phyloP scores from a whole-genome alignment of 2,329 filamentous ascomycete species.

The Ophiostoma sp. region DNA sequence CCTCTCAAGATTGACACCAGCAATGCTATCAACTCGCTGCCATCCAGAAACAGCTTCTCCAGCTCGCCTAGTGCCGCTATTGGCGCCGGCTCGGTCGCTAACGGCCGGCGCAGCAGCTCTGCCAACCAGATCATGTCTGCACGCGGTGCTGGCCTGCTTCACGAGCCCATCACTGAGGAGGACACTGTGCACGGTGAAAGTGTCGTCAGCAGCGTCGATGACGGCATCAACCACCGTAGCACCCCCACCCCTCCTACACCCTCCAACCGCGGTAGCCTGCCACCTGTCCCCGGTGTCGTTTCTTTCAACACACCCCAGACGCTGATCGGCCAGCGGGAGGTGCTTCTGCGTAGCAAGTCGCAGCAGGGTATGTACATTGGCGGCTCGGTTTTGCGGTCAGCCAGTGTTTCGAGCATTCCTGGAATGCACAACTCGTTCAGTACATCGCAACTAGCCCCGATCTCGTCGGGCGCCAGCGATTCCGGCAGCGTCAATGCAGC shows the following conservation, averaged over 20 bases:
- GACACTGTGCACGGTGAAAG: slow-evolving; percentile 26
- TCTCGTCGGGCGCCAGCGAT: slow-evolving; percentile 18
- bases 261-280: slow-evolving; percentile 27
- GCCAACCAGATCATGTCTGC: slow-evolving; percentile 25
- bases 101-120: slow-evolving; percentile 29
- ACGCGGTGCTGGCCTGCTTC: slow-evolving; percentile 31
- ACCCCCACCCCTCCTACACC: neutral
- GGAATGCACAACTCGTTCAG: slow-evolving; percentile 13
- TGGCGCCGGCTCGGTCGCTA: slow-evolving; percentile 19
- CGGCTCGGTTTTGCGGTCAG: slow-evolving; percentile 24
- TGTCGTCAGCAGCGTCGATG: neutral
- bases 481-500: slow-evolving; percentile 14
- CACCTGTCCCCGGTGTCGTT: slow-evolving; percentile 42
- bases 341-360: slow-evolving; percentile 50
- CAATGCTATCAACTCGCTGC: slow-evolving; percentile 2
- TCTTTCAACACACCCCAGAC: slow-evolving; percentile 52
- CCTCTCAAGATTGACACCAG: slow-evolving; percentile 4
- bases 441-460: neutral
- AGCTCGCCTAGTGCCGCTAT: neutral
- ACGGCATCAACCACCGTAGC: neutral
- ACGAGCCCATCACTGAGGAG: slow-evolving; percentile 45
- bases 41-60: slow-evolving; percentile 21
- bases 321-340: slow-evolving; percentile 52
- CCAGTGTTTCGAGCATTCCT: slow-evolving; percentile 23
- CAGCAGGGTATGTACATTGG: slow-evolving; percentile 37